Base-by-base conservation (phyloP, 768 basidiomycete species). In the Pleurotus salmoneostramineus region DNA sequence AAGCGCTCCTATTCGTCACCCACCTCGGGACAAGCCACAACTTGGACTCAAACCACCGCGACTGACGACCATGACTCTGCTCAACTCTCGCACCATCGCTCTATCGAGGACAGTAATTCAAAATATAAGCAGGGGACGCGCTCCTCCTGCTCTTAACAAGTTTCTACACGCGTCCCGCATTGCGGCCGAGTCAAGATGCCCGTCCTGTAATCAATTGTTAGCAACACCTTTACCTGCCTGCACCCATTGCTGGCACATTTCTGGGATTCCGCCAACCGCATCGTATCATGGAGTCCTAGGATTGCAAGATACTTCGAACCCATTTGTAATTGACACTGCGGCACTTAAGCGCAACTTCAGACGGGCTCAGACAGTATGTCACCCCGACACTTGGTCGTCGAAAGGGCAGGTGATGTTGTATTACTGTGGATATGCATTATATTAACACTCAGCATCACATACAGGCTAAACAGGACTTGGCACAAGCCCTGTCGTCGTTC, bases 321-420 rank as follows among this genome's bases (percentile, higher is more conserved):
- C 87, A 6, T 96, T 93, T 71, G 69, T 77, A 12, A 71, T 98
- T 44, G 85, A 94, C 66, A 64, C 79, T 12, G 64, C 71, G 1
- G 72, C 78, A 15, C 72, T 97, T 58, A 87, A 84, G 68, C 73
- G 75, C 36, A 78, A 80, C 32, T 95, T 93, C 68, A 74, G 89
- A 35, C 73, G 80, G 47, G 83, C 89, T 3, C 95, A 96, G 66
- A 78, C 84, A 17, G 73, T 83, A 17, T 85, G 91, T 52, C 95
- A 98, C 74, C 95, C 95, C 0, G 95, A 98, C 68, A 78, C 85
- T 10, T 96, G 91, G 88, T 80, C 85, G 35, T 80, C 83, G 33
- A 79, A 82, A 65, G 84, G 84, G 57, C 70, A 80, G 59, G 90
- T 89, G 71, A 65, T 70, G 72, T 17, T 58, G 47, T 55, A 54